Base-by-base conservation (phyloP, 768 basidiomycete species). In the Podaxis rugospora region DNA sequence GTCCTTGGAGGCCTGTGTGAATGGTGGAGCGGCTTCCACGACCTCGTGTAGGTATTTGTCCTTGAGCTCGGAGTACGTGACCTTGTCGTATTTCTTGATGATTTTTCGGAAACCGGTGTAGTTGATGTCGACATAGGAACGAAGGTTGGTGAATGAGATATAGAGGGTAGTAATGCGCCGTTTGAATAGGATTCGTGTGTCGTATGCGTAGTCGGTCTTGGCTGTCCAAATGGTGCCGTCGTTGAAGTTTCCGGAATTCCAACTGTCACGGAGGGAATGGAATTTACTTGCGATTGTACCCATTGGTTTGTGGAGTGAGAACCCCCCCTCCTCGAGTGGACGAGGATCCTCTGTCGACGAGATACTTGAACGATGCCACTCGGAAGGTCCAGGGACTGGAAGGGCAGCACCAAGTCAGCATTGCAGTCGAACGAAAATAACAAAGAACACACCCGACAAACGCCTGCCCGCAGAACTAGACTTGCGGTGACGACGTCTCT, bases 31-130 rank as follows among this genome's bases (percentile, higher is more conserved):
- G 0, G 71, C 69, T 66, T 94, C 88, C 4, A 96, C 90, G 2
- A 80, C 74, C 5, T 85, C 78, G 59, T 87, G 85, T 61, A 95
- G 75, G 68, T 95, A 96, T 13, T 78, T 75, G 59, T 90, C 85
- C 79, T 94, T 88, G 62, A 95, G 83, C 84, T 87, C 80, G 62
- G 83, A 89, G 64, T 86, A 83, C 2, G 89, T 93, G 64, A 97
- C 90, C 74, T 98, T 98, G 81, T 98, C 95, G 69, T 95, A 96
- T 90, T 98, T 98, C 76, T 98, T 98, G 69, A 95, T 71, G 39
- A 96, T 95, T 79, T 98, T 98, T 66, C 93, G 84, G 75, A 98
- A 93, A 1, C 95, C 96, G 0, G 93, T 90, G 70, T 92, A 83
- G 71, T 98, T 98, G 60, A 97, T 76, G 67, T 98, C 93, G 59